These are phyloP conservation scores for Linderniella brevidens DNA, from an alignment of 257 asterid genomes.

Conservation along the genomic window DNA sequence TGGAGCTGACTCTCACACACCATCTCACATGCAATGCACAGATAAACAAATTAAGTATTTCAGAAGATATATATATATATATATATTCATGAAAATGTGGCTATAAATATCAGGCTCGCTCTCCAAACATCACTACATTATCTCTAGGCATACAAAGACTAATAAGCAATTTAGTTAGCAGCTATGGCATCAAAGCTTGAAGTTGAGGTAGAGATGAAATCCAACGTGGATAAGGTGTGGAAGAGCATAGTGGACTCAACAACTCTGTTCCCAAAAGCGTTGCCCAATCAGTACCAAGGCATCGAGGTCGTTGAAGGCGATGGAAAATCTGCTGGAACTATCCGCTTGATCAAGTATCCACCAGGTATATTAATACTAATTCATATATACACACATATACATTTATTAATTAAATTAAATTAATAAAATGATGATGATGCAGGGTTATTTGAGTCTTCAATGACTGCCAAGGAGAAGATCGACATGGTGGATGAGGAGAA, in stretches of 20 bases:
- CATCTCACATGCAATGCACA: no score
- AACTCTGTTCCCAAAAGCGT: constrained; percentile 55
- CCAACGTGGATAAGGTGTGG: constrained; percentile 47
- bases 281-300: constrained; percentile 42
- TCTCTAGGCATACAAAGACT: no score
- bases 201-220: constrained; percentile 47
- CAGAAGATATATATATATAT: no score
- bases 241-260: constrained; percentile 33
- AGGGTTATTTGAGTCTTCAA: constrained; percentile 29
- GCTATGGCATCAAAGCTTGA: constrained; percentile 53
- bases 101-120: no score
- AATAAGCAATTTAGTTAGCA: no score
- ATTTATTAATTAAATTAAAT: not conserved
- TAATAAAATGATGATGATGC: constrained; percentile 4
- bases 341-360: constrained; percentile 39
- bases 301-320: constrained; percentile 75
- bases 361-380: constrained; percentile 20
- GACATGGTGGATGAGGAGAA: constrained; percentile 48
- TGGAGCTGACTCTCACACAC: no score
- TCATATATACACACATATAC: not conserved
- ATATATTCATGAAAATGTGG: no score
- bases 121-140: no score
- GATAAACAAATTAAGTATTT: no score
- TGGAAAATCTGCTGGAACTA: constrained; percentile 45
- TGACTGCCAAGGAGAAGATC: constrained; percentile 46